Percentiles rank a stretch among this genome's conserved stretches.
phyloP scores from a whole-genome alignment of 1,284 basidiomycete species.

The Meira nashicola region DNA sequence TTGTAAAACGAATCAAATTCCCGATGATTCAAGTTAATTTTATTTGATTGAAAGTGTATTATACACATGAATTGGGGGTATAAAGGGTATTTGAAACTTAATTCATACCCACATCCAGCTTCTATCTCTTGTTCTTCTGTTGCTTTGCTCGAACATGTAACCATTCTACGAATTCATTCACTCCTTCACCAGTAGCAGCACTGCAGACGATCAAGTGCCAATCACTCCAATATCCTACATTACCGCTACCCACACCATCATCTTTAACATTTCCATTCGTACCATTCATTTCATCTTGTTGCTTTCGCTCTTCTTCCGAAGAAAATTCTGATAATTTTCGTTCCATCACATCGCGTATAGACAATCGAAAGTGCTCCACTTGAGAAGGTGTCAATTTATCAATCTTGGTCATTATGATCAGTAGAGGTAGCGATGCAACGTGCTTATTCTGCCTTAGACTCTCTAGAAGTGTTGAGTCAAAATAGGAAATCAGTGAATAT shows the following conservation, averaged over 20 bases:
- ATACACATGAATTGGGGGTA: too few species aligned
- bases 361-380: neutral
- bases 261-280: neutral
- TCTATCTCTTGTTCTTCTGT: too few species aligned
- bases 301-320: neutral
- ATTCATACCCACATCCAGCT: neutral
- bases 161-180: conserved; percentile 2
- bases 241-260: neutral
- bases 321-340: neutral
- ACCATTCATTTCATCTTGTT: conserved; percentile 6
- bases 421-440: neutral
- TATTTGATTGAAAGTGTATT: too few species aligned
- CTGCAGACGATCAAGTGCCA: conserved; percentile 4
- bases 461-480: too few species aligned
- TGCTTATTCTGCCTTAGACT: conserved; percentile 4
- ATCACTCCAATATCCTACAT: neutral
- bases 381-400: neutral
- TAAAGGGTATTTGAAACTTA: too few species aligned
- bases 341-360: neutral
- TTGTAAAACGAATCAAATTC: too few species aligned
- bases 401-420: conserved; percentile 4
- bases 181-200: neutral
- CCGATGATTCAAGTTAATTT: too few species aligned
- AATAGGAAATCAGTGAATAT: too few species aligned
- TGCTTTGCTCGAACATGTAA: conserved; percentile 1